Evolutionary conservation across 1,284 basidiomycete species (phyloP), one percentile per base, ranked within the genome.

Genomic region (Ceratobasidium sp.): DNA sequence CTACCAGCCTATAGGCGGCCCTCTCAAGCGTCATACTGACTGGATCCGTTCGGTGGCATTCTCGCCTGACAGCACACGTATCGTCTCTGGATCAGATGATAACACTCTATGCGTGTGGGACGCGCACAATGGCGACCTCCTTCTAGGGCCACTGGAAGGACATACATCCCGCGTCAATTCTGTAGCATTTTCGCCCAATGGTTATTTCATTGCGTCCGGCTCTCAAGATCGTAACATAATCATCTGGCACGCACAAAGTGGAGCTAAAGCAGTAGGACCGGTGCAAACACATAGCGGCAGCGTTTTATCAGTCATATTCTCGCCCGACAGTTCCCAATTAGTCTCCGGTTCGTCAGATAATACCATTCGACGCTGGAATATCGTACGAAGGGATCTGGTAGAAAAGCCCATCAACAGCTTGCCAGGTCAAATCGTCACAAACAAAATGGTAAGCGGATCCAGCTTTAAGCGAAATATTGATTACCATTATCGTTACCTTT

Each of bases 131-230:
- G 35, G 41, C 41, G 43, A 18, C 1, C 14, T 41, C 7, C 9
- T 61, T 1, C 16, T 5, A 14, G 5, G 7, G 4, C 58, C 58
- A 1, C 23, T 61, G 3, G 13, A 23, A 11, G 58, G 41, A 7
- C 58, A 61, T 21, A 46, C 35, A 8, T 35, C 7, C 14, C 5
- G 14, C 38, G 21, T 61, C 58, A 1, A 14, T 1, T 61, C 58
- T 1, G 58, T 61, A 23, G 35, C 43, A 16, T 61, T 43, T 28
- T 61, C 58, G n/a, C 58, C 58, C 26, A 41, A 61, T n/a, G 18
- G 58, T 16, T 23, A 8, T 14, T 16, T 4, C 21, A 46, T 61
- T 44, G 41, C 23, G 2, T 61, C 58, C 23, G 41, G 58, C 23
- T 61, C 38, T 11, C 7, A 16, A 3, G 58, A 61, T 44, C 13